A percentile compares a stretch with the other conserved stretches of the same genome.
These are phyloP conservation scores for Linnemannia hyalina DNA, from an alignment of 192 early-diverging fungal species.

Conservation along the genomic window DNA sequence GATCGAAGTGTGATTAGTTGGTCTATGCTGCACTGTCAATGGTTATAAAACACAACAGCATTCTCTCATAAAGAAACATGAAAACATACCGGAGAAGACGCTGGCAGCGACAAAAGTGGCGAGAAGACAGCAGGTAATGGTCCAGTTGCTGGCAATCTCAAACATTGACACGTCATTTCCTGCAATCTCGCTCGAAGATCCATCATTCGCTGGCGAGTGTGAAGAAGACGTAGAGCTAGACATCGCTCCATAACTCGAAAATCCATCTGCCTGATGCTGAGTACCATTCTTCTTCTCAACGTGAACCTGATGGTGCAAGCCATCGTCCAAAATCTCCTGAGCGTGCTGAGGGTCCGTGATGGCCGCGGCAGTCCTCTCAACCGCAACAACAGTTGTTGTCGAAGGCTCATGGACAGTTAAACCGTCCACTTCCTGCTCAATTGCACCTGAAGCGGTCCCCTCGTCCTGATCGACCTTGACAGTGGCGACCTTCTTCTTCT, in stretches of 20 bases:
- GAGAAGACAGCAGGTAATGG: constrained; percentile 58
- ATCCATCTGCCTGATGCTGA: not conserved
- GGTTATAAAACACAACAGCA: not conserved
- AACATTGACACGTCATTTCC: constrained; percentile 56
- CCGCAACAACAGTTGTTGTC: constrained; percentile 36
- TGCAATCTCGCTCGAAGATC: not conserved
- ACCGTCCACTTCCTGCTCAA: constrained; percentile 23
- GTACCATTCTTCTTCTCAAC: not conserved
- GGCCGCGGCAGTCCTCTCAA: constrained; percentile 23
- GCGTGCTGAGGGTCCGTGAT: constrained; percentile 44
- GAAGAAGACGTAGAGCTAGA: constrained; percentile 5
- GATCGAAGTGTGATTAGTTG: not conserved
- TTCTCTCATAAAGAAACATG: not conserved
- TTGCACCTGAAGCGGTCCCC: not conserved
- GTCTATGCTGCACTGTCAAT: not conserved
- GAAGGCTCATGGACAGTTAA: constrained; percentile 18
- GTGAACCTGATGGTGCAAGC: constrained; percentile 18
- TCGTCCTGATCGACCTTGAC: not conserved
- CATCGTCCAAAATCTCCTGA: constrained; percentile 50
- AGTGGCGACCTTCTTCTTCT: constrained; percentile 30
- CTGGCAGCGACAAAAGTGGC: constrained; percentile 62
- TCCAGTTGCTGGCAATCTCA: constrained; percentile 60
- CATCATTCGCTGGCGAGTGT: not conserved
- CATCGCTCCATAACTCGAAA: constrained; percentile 7
- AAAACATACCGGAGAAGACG: constrained; percentile 61